A percentile compares a stretch with the other conserved stretches of the same genome.
phyloP scores from a whole-genome alignment of 495 filamentous ascomycete species.

The Xylaria acuta region DNA sequence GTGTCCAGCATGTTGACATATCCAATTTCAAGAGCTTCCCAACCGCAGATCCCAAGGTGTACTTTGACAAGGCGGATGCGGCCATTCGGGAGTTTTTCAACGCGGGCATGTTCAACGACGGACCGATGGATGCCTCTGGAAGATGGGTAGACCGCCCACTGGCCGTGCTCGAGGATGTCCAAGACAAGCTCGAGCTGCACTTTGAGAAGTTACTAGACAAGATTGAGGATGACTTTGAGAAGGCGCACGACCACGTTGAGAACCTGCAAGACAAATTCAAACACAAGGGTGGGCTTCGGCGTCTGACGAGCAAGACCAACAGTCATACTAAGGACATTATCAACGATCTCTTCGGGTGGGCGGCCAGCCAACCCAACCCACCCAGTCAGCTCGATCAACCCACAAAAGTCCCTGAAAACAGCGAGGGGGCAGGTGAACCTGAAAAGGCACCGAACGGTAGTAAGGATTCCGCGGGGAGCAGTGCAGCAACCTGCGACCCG shows the following conservation, averaged over 20 bases:
- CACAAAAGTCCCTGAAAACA: not conserved
- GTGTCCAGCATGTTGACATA: conserved; percentile 35
- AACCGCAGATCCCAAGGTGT: conserved; percentile 18
- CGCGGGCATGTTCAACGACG: conserved; percentile 23
- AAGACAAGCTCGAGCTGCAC: conserved; percentile 21
- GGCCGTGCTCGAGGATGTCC: conserved; percentile 5
- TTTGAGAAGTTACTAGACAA: conserved; percentile 2
- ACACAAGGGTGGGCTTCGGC: not conserved
- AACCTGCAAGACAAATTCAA: not conserved
- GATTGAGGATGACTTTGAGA: not conserved
- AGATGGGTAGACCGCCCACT: conserved; percentile 19
- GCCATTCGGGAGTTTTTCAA: conserved; percentile 15
- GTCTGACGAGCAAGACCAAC: not conserved
- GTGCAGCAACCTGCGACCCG: conserved; percentile 31
- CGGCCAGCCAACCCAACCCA: not conserved
- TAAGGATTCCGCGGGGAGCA: not conserved
- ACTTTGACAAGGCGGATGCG: conserved; percentile 19
- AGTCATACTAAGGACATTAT: not conserved
- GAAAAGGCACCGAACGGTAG: not conserved
- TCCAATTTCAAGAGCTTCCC: conserved; percentile 37
- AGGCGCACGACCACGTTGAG: not conserved
- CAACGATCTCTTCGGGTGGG: not conserved
- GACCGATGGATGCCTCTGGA: conserved; percentile 21
- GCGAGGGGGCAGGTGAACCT: not conserved
- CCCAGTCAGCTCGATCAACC: not conserved